phyloP scores from a whole-genome alignment of 2,329 filamentous ascomycete species.

The Bipolaris bicolor region DNA sequence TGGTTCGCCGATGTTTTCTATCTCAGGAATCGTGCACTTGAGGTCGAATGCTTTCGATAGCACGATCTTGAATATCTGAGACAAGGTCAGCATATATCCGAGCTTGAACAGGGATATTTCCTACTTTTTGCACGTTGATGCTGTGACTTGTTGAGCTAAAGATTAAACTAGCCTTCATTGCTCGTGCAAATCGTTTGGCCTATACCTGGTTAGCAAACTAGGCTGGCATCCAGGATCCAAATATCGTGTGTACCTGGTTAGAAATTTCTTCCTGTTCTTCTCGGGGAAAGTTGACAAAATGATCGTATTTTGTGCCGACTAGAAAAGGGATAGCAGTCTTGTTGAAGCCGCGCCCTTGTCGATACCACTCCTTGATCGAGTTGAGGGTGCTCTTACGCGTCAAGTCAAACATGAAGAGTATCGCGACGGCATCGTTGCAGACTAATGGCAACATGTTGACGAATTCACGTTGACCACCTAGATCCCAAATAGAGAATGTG shows the following conservation, averaged over 20 bases:
- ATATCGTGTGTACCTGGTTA: conserved; percentile 71
- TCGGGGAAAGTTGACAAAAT: conserved; percentile 97
- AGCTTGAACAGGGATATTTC: conserved; percentile 3
- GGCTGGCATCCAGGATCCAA: not conserved
- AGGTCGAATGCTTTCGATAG: conserved; percentile 98
- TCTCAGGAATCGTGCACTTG: conserved; percentile 98
- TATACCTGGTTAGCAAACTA: conserved; percentile 47
- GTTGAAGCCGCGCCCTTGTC: conserved; percentile 97
- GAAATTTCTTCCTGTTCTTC: conserved; percentile 99
- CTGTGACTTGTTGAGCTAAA: conserved; percentile 99
- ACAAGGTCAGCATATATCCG: conserved; percentile 33
- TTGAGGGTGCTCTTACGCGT: conserved; percentile 98
- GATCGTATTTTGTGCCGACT: conserved; percentile 97
- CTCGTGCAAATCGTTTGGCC: conserved; percentile 95
- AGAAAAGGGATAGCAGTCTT: conserved; percentile 99
- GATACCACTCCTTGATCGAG: conserved; percentile 99
- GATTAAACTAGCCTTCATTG: conserved; percentile 96
- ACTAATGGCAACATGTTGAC: conserved; percentile 99
- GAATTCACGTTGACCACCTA: conserved; percentile 97
- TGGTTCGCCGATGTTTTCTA: conserved; percentile 96
- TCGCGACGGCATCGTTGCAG: conserved; percentile 97
- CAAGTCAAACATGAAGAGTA: conserved; percentile 99
- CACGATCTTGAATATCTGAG: conserved; percentile 99
- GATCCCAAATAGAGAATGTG: conserved; percentile 98
- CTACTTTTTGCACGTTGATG: conserved; percentile 98